Conservation (phyloP, 441 rosid genomes). For the Populus hybrid region DNA sequence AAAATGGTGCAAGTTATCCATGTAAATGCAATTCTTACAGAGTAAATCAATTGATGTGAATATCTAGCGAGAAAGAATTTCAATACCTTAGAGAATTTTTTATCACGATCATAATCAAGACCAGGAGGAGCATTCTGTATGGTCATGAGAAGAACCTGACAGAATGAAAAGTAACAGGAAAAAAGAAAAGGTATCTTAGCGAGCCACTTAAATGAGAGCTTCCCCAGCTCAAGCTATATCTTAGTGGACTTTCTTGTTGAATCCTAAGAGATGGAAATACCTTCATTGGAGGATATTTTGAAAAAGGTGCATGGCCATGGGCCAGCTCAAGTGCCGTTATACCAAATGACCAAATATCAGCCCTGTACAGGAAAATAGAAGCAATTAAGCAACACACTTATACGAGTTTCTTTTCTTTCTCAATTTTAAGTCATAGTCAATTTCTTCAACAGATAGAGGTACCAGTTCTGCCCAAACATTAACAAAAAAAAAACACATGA, state of each 20-base stretch:
- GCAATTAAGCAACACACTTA: constrained; percentile 23
- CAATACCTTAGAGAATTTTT: constrained; percentile 96
- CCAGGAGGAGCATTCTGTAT: constrained; percentile 99
- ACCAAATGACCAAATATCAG: constrained; percentile 99
- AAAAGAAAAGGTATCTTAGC: constrained; percentile 1
- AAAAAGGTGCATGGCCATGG: constrained; percentile 98
- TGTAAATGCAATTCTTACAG: neutral
- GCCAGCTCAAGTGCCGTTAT: constrained; percentile 98
- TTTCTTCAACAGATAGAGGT: neutral
- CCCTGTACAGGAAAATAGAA: constrained; percentile 50
- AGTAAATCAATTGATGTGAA: neutral
- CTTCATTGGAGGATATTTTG: constrained; percentile 99
- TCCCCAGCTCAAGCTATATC: constrained; percentile 6
- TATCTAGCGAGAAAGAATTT: constrained; percentile 60
- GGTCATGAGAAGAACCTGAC: constrained; percentile 95
- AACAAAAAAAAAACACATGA: neutral
- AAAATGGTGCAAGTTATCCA: constrained; percentile 12
- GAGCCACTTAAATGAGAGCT: constrained; percentile 1
- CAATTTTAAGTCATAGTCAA: constrained; percentile 1
- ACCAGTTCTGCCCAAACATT: neutral
- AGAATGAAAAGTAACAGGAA: constrained; percentile 5
- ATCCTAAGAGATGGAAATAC: constrained; percentile 37
- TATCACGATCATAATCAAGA: constrained; percentile 96
- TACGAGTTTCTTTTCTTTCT: neutral
- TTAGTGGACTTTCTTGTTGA: constrained; percentile 7